Base-by-base conservation (phyloP, 495 filamentous ascomycete species). In the Neurospora terricola region DNA sequence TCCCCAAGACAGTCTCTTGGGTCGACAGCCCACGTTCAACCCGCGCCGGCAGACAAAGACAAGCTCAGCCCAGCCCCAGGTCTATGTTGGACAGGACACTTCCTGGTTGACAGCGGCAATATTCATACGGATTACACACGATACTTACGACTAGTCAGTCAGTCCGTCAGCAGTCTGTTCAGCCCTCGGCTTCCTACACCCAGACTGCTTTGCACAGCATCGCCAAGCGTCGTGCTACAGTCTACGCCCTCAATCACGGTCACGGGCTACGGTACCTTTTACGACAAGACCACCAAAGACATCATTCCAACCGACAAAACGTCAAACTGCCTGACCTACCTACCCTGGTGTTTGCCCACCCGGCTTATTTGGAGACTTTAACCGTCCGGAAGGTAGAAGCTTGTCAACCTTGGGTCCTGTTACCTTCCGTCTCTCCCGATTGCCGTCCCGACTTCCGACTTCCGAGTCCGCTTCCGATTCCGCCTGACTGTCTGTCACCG, bases 1-100 rank as follows among this genome's bases (percentile, higher is more conserved):
- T 73, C 74, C 78, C 76, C n/a, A n/a, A 78, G 74, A 74, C 74
- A 77, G 69, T 78, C 70, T 70, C 69, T 69, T 73, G 72, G 72
- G 73, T 59, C 48, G 21, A 30, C 48, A 59, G 5, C 48, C 48
- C 48, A 59, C 48, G 48, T 16, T 62, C 54, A 62, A 62, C 54
- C 54, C 54, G 54, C 54, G 54, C 54, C 54, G 54, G 54, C 27
- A 66, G 54, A 66, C 27, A 66, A 14, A 66, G 27, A 62, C 48
- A 30, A 59, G 23, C 48, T 54, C 45, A 54, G 45, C 45, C 45
- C 21, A 16, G 45, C 11, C 48, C 48, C 48, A 59, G 21, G 48
- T 59, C 21, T 27, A 79, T 72, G 77, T 77, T 48, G 77, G 74
- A 79, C 76, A 79, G 71, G 66, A 38, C 45, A 66, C 27, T 36